Conservation (phyloP, 2,329 filamentous ascomycete genomes). For the Talaromyces sp. region DNA sequence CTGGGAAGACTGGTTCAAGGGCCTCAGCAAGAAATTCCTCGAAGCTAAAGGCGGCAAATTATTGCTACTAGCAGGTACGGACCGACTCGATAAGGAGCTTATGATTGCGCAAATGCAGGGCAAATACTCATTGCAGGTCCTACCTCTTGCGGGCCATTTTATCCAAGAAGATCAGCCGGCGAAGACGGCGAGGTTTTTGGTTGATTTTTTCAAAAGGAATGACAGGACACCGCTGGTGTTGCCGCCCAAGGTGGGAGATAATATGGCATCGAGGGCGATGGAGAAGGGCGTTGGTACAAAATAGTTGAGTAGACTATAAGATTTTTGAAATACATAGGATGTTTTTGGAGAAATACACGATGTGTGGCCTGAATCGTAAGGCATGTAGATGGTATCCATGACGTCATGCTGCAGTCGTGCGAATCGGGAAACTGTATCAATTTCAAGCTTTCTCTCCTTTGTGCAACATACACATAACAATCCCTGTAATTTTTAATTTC, state of each 20-base stretch:
- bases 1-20: conserved; percentile 92
- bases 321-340: background rate
- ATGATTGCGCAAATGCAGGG: conserved; percentile 98
- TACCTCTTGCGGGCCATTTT: conserved; percentile 94
- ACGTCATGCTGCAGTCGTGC: conserved; percentile 6
- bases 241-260: conserved; percentile 84
- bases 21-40: conserved; percentile 84
- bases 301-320: background rate
- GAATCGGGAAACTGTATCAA: conserved; percentile 10
- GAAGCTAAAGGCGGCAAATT: conserved; percentile 77
- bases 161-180: conserved; percentile 92
- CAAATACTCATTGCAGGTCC: conserved; percentile 92
- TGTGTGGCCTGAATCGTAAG: conserved; percentile 6
- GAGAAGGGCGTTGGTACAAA: conserved; percentile 27
- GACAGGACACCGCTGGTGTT: conserved; percentile 80
- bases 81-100: conserved; percentile 83
- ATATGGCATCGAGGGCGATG: conserved; percentile 49
- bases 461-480: background rate
- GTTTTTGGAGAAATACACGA: background rate
- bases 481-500: background rate
- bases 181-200: conserved; percentile 78
- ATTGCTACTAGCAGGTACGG: conserved; percentile 80
- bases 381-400: background rate
- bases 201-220: conserved; percentile 89
- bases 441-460: conserved; percentile 1